These are phyloP conservation scores for Penicillium waksmanii DNA, from an alignment of 495 filamentous ascomycete species.

Conservation along the genomic window DNA sequence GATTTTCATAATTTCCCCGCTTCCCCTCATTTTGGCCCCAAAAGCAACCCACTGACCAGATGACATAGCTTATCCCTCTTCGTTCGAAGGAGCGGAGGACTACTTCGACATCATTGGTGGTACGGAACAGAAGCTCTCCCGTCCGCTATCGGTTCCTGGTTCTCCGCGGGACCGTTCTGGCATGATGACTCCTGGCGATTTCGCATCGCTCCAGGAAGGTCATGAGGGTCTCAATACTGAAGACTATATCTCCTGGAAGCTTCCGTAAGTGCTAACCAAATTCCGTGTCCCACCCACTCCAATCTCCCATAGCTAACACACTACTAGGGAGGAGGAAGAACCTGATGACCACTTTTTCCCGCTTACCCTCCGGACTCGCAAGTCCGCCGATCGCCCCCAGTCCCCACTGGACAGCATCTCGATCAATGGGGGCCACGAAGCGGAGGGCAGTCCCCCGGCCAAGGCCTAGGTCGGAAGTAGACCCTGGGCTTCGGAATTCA, in stretches of 20 bases:
- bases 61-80: conserved; percentile 75
- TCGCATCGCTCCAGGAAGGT: conserved; percentile 93
- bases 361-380: conserved; percentile 69
- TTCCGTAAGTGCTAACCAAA: conserved; percentile 72
- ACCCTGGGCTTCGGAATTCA: neutral
- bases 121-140: conserved; percentile 88
- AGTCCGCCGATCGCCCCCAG: conserved; percentile 37
- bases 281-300: neutral
- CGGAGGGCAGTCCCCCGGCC: conserved; percentile 18
- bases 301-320: neutral
- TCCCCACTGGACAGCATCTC: conserved; percentile 49
- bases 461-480: conserved; percentile 6
- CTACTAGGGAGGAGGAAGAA: conserved; percentile 85
- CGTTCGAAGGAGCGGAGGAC: conserved; percentile 77
- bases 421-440: conserved; percentile 32
- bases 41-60: conserved; percentile 11
- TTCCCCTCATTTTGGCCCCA: neutral
- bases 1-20: conserved; percentile 8
- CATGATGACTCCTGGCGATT: conserved; percentile 99
- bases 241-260: conserved; percentile 96
- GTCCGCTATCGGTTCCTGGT: conserved; percentile 90
- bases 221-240: conserved; percentile 92
- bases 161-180: conserved; percentile 88
- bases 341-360: conserved; percentile 93
- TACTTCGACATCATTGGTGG: conserved; percentile 83